Percentiles rank a stretch among this genome's conserved stretches.
Evolutionary conservation across 2,329 filamentous ascomycete genomes (phyloP).

Genomic region (Ophiocordyceps robertsii): DNA sequence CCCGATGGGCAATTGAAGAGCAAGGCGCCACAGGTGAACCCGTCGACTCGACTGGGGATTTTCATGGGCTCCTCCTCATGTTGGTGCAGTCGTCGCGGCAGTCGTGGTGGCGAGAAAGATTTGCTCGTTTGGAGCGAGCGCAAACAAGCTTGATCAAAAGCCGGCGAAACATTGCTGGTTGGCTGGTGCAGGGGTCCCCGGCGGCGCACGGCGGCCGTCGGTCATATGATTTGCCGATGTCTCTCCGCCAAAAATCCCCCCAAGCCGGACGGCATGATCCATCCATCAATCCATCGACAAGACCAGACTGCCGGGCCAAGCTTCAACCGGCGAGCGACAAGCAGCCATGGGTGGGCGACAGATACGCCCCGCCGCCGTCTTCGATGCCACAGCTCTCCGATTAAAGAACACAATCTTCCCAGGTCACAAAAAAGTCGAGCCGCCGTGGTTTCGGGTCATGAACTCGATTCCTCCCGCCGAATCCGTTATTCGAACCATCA

Average conservation of each 20-base stretch:
- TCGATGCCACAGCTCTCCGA: conserved; percentile 29
- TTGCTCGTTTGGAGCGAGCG: not conserved
- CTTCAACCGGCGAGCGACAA: not conserved
- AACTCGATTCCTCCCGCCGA: conserved; percentile 43
- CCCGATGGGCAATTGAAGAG: conserved; percentile 30
- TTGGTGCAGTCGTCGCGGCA: conserved; percentile 10
- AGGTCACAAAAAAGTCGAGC: conserved; percentile 17
- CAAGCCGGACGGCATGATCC: too few species aligned
- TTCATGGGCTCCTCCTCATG: conserved; percentile 47
- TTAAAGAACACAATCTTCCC: conserved; percentile 26
- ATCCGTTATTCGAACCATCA: conserved; percentile 38
- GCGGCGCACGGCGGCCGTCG: conserved; percentile 1
- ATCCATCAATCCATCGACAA: not conserved
- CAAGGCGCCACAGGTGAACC: conserved; percentile 45
- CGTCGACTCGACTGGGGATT: conserved; percentile 43
- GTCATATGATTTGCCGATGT: conserved; percentile 10
- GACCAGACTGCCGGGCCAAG: not conserved
- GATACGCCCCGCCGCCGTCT: conserved; percentile 32
- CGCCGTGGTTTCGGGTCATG: conserved; percentile 38
- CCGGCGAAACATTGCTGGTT: not conserved
- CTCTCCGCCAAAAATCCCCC: conserved; percentile 6
- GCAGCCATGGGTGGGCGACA: conserved; percentile 27
- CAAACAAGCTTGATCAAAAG: not conserved
- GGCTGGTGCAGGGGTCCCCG: not conserved
- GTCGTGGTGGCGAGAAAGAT: not conserved